Evolutionary conservation across 768 basidiomycete species (phyloP), one percentile per base, ranked within the genome.

Genomic region (Rhodotorula toruloides): DNA sequence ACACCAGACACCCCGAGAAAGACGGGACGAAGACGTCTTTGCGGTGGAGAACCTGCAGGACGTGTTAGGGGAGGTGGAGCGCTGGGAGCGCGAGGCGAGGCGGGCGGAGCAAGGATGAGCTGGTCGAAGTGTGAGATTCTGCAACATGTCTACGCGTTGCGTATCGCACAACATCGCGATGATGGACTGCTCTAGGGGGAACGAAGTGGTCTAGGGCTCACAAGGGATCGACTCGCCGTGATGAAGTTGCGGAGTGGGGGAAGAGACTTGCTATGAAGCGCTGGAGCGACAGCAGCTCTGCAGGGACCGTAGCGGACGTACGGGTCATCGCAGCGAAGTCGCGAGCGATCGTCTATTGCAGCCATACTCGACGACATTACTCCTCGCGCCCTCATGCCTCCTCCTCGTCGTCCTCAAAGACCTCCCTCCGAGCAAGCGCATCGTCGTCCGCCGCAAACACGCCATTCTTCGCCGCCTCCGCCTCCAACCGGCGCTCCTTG

Each of bases 401-500:
- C 53, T 54, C 34, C 32, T 54, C 53, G 21, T 39, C 53, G 5
- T 21, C 34, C n/a, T n/a, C n/a, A n/a, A n/a, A n/a, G n/a, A n/a
- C n/a, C n/a, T n/a, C n/a, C n/a, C n/a, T n/a, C n/a, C n/a, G n/a
- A n/a, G n/a, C n/a, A n/a, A n/a, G n/a, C n/a, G n/a, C n/a, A n/a
- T n/a, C n/a, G n/a, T 66, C 66, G 6, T 68, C 61, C 4, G 58
- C 61, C 21, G 52, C 60, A 52, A 70, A 70, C n/a, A 70, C 40
- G 29, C 27, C 48, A 11, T 54, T 42, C 48, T 37, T 32, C 40
- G 31, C 27, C 16, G 17, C n/a, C 22, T 47, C 60, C 25, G 49
- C 37, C 36, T 39, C 43, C 36, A 43, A 27, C 31, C 61, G 44
- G 16, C 68, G 40, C 21, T 54, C 68, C 29, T 57, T 62, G 19